Conservation (phyloP, 495 filamentous ascomycete species). For the Acidomyces sp. region DNA sequence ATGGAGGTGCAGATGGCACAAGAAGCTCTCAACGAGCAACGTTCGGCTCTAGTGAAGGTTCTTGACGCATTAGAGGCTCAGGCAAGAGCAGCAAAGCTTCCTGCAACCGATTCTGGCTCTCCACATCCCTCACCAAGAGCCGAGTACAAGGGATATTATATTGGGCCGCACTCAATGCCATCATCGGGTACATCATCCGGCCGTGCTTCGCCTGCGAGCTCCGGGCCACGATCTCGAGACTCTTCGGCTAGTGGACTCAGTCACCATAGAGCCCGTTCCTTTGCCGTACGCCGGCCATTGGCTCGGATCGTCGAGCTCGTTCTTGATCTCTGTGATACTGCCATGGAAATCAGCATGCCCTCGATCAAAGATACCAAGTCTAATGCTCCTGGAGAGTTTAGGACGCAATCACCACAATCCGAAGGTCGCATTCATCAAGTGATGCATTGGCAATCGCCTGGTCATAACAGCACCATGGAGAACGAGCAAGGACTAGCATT, state of each 20-base stretch:
- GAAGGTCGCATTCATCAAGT: slow-evolving; percentile 88
- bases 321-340: slow-evolving; percentile 88
- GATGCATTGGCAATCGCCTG: slow-evolving; percentile 86
- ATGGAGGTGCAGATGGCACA: slow-evolving; percentile 95
- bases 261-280: slow-evolving; percentile 63
- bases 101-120: slow-evolving; percentile 10
- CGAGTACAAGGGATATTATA: slow-evolving; percentile 83
- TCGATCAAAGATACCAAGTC: slow-evolving; percentile 68
- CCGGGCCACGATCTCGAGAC: slow-evolving; percentile 61
- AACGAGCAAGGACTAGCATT: slow-evolving; percentile 85
- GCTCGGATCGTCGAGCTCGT: slow-evolving; percentile 88
- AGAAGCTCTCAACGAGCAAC: slow-evolving; percentile 84
- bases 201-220: slow-evolving; percentile 53
- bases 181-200: slow-evolving; percentile 51
- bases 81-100: slow-evolving; percentile 44
- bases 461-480: slow-evolving; percentile 79
- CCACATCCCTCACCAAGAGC: slow-evolving; percentile 41
- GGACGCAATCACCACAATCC: slow-evolving; percentile 88
- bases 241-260: slow-evolving; percentile 58
- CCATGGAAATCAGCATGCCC: slow-evolving; percentile 86
- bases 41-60: slow-evolving; percentile 89
- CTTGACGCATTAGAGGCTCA: slow-evolving; percentile 82
- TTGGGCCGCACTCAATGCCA: slow-evolving; percentile 56
- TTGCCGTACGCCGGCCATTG: slow-evolving; percentile 78
- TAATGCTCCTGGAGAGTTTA: slow-evolving; percentile 51